phyloP scores from a whole-genome alignment of 177 flowering plant species.

The Vitis hybrid region DNA sequence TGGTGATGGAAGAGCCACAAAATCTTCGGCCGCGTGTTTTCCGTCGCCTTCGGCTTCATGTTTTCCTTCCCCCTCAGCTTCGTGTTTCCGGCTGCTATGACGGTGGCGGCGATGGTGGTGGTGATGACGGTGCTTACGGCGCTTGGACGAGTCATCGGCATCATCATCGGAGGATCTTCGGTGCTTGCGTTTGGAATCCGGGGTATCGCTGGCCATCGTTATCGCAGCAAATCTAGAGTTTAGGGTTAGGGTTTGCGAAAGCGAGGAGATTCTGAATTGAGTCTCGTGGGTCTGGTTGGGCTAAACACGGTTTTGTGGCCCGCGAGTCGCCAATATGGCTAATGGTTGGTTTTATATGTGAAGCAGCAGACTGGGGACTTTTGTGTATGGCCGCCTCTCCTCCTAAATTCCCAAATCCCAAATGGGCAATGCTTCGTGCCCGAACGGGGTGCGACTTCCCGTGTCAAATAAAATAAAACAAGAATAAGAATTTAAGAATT shows the following conservation, averaged over 20 bases:
- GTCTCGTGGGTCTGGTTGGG: too few species aligned
- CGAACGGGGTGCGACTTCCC: too few species aligned
- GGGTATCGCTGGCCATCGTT: slow-evolving; percentile 47
- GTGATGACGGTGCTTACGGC: slow-evolving; percentile 59
- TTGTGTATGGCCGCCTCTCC: too few species aligned
- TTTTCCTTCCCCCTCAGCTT: background rate
- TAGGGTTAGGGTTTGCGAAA: slow-evolving; percentile 28
- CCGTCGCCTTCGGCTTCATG: slow-evolving; percentile 14
- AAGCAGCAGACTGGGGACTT: too few species aligned
- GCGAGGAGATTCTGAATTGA: too few species aligned
- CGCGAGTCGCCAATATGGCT: too few species aligned
- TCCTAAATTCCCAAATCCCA: too few species aligned
- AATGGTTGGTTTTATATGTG: too few species aligned
- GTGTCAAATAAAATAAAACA: too few species aligned
- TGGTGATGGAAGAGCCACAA: slow-evolving; percentile 1
- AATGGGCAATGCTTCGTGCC: too few species aligned
- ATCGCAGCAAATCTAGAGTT: slow-evolving; percentile 11
- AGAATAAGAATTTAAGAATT: too few species aligned
- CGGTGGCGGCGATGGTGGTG: slow-evolving; percentile 38
- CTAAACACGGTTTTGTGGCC: too few species aligned
- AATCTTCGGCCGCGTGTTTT: slow-evolving; percentile 15
- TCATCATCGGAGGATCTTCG: slow-evolving; percentile 43
- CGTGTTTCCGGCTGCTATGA: slow-evolving; percentile 42
- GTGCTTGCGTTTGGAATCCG: slow-evolving; percentile 38
- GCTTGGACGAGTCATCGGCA: slow-evolving; percentile 50